phyloP scores from a whole-genome alignment of 305 asterid species.

The Withania somnifera region DNA sequence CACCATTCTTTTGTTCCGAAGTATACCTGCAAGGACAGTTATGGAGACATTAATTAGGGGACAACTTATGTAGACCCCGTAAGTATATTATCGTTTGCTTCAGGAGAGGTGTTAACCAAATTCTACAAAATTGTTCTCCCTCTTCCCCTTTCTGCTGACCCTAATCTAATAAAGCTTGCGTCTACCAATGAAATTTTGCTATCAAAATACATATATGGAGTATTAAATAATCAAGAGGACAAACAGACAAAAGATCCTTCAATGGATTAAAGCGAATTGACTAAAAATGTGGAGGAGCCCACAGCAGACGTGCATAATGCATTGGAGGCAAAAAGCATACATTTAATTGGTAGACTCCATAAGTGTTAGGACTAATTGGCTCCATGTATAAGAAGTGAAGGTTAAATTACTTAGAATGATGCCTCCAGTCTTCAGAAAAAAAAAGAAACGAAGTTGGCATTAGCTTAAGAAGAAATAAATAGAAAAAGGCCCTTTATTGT shows the following conservation, averaged over 20 bases:
- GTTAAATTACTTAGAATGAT: neutral
- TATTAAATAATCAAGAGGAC: neutral
- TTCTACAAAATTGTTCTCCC: neutral
- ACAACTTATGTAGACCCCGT: too few species aligned
- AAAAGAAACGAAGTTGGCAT: neutral
- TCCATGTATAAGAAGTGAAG: neutral
- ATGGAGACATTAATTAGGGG: neutral
- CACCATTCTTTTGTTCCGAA: slow-evolving; percentile 35
- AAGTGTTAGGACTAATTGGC: neutral
- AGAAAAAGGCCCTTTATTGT: neutral
- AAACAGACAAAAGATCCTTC: neutral
- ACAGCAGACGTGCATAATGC: too few species aligned
- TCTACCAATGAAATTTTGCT: too few species aligned
- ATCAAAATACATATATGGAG: too few species aligned
- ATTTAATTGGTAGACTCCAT: neutral
- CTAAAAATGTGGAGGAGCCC: neutral
- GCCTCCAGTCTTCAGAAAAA: neutral
- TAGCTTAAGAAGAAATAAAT: neutral
- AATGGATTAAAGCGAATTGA: neutral
- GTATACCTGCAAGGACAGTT: neutral
- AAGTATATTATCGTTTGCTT: too few species aligned
- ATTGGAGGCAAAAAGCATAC: too few species aligned
- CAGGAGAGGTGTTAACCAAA: neutral
- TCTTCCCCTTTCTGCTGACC: neutral
- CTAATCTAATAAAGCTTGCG: too few species aligned